A percentile compares a stretch with the other conserved stretches of the same genome.
Conservation (phyloP, 1,284 basidiomycete genomes). For the Melampsora americana region DNA sequence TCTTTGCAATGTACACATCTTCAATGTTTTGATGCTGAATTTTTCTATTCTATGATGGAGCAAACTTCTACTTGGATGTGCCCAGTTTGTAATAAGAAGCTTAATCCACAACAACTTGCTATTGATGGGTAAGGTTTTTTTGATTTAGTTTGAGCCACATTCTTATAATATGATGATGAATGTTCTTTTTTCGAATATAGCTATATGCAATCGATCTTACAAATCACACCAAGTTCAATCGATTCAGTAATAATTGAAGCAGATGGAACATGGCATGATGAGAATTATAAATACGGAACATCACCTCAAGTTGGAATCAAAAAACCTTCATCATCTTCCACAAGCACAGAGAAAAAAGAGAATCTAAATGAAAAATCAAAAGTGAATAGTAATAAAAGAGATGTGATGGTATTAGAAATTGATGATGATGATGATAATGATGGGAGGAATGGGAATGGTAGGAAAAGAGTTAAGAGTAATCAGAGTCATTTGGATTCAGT, state of each 20-base stretch:
- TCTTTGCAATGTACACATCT: slow-evolving; percentile 80
- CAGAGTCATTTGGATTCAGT: slow-evolving; percentile 1
- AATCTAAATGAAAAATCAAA: not conserved
- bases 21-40: slow-evolving; percentile 92
- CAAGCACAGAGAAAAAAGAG: slow-evolving; percentile 4
- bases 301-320: slow-evolving; percentile 62
- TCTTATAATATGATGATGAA: not conserved
- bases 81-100: slow-evolving; percentile 81
- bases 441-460: not conserved
- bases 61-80: slow-evolving; percentile 94
- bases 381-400: slow-evolving; percentile 5
- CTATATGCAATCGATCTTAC: slow-evolving; percentile 77
- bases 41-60: slow-evolving; percentile 93
- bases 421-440: slow-evolving; percentile 11
- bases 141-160: slow-evolving; percentile 4
- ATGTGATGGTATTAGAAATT: slow-evolving; percentile 28
- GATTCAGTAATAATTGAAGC: slow-evolving; percentile 92
- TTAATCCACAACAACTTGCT: slow-evolving; percentile 77
- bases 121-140: slow-evolving; percentile 72
- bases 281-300: slow-evolving; percentile 78
- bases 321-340: slow-evolving; percentile 6
- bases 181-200: slow-evolving; percentile 56
- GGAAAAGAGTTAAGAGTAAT: slow-evolving; percentile 18
- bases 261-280: slow-evolving; percentile 90
- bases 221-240: slow-evolving; percentile 68